Conservation (phyloP, 2,329 filamentous ascomycete species). For the Nectriaceae sp. region DNA sequence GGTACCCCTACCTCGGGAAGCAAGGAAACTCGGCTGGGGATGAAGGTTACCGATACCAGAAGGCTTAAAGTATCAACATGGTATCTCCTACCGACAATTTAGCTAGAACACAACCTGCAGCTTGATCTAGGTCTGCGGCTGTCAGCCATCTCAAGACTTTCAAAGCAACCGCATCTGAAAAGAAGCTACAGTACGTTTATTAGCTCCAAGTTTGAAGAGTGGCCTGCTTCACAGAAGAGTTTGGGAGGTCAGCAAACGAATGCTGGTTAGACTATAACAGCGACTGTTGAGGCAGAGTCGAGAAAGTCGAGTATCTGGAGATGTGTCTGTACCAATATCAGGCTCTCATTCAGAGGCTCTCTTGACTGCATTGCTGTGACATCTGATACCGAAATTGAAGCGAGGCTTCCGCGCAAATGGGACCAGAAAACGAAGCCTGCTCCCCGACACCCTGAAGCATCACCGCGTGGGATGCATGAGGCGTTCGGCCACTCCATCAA, state of each 20-base stretch:
- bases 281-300: no score
- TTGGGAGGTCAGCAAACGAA: no score
- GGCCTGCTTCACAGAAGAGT: constrained; percentile 7
- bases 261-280: no score
- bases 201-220: constrained; percentile 9
- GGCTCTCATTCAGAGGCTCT: no score
- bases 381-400: not conserved
- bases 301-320: no score
- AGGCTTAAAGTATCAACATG: constrained; percentile 8
- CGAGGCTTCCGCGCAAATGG: constrained; percentile 1
- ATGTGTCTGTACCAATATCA: no score
- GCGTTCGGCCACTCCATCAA: constrained; percentile 18
- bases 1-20: not conserved
- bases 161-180: constrained; percentile 15
- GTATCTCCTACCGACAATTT: constrained; percentile 19
- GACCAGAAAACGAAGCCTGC: constrained; percentile 2
- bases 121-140: constrained; percentile 19
- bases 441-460: constrained; percentile 23
- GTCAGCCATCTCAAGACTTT: constrained; percentile 15
- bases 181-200: constrained; percentile 8
- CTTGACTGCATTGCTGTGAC: no score
- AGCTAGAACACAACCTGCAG: constrained; percentile 12
- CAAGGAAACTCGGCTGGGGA: not conserved
- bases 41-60: constrained; percentile 13
- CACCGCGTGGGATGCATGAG: constrained; percentile 25